phyloP scores from a whole-genome alignment of 495 filamentous ascomycete genomes.

The Podospora didyma region DNA sequence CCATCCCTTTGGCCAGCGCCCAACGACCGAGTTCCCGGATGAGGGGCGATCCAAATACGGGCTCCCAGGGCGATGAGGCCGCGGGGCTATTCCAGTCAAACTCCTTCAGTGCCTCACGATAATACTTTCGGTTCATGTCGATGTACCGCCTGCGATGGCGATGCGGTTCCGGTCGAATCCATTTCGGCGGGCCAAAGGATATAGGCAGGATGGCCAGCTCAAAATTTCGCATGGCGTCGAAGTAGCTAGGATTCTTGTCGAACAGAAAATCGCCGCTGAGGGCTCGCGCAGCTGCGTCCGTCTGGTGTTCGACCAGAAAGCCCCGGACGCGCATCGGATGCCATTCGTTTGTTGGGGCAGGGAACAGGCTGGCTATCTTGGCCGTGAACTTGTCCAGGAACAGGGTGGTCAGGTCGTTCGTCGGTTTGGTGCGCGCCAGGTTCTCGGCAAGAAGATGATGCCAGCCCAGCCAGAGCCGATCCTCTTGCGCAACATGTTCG shows the following conservation, averaged over 20 bases:
- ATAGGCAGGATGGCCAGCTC: constrained; percentile 4
- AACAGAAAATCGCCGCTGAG: background rate
- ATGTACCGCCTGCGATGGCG: background rate
- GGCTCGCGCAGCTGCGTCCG: background rate
- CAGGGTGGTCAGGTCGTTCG: background rate
- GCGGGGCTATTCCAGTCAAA: background rate
- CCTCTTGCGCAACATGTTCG: background rate
- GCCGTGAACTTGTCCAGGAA: constrained; percentile 1
- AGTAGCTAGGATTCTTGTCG: background rate
- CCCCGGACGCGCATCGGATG: background rate
- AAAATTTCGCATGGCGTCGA: background rate
- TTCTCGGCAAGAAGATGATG: constrained; percentile 1
- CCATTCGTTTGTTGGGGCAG: background rate
- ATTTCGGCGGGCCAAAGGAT: background rate
- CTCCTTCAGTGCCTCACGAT: background rate
- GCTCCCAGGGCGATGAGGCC: background rate
- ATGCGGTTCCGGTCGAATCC: background rate
- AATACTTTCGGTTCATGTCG: background rate
- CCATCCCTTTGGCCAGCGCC: background rate
- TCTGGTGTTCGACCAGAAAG: background rate
- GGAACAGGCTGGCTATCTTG: background rate
- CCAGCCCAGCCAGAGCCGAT: constrained; percentile 2
- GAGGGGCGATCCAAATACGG: constrained; percentile 3
- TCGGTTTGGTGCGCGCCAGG: constrained; percentile 1
- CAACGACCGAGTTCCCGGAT: background rate